Evolutionary conservation across 2,329 filamentous ascomycete species (phyloP).

Genomic region (Penicillium italicum): DNA sequence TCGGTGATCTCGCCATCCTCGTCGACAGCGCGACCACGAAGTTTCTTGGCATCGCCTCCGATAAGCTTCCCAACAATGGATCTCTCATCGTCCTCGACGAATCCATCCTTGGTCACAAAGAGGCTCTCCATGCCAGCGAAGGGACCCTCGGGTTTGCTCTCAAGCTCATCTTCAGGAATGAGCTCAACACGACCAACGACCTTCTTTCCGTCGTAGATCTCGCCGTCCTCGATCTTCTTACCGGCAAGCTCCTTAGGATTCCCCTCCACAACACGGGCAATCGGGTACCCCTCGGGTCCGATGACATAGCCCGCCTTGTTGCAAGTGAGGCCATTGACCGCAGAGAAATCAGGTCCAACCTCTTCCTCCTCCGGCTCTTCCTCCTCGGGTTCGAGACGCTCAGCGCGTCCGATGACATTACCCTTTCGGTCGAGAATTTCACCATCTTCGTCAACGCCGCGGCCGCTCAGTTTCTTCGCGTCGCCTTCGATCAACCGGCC

Average conservation of each 20-base stretch:
- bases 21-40: conserved; percentile 71
- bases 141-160: conserved; percentile 53
- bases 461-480: conserved; percentile 56
- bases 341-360: conserved; percentile 51
- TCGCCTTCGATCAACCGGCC: conserved; percentile 58
- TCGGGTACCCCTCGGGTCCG: conserved; percentile 50
- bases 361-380: conserved; percentile 41
- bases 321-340: conserved; percentile 51
- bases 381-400: conserved; percentile 38
- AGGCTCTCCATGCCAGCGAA: conserved; percentile 58
- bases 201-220: conserved; percentile 56
- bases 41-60: conserved; percentile 66
- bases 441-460: conserved; percentile 60
- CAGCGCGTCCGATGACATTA: conserved; percentile 59
- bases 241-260: conserved; percentile 55
- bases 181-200: conserved; percentile 56
- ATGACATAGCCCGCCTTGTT: conserved; percentile 61
- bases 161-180: conserved; percentile 55
- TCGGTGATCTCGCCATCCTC: conserved; percentile 80
- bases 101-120: conserved; percentile 55
- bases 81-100: conserved; percentile 71
- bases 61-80: conserved; percentile 69
- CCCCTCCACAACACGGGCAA: conserved; percentile 53
- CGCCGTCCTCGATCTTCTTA: conserved; percentile 55
- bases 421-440: conserved; percentile 61